Conservation (phyloP, 2,329 filamentous ascomycete genomes). For the Trichophyton simii region DNA sequence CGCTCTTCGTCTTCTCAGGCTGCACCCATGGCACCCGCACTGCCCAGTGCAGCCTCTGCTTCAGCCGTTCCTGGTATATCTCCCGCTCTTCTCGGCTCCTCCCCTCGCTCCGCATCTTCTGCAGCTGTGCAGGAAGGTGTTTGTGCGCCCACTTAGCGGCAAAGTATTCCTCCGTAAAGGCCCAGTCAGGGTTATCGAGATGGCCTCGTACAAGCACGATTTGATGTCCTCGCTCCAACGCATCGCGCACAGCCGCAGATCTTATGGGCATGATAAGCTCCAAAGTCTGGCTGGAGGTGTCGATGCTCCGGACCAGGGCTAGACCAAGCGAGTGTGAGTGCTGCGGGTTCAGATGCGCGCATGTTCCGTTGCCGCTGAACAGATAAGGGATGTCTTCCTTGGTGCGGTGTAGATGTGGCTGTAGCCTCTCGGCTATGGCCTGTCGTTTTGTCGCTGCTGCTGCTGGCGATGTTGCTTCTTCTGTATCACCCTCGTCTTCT, state of each 20-base stretch:
- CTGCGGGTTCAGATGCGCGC: slow-evolving; percentile 35
- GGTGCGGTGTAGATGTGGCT: slow-evolving; percentile 23
- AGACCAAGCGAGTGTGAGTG: slow-evolving; percentile 40
- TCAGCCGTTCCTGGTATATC: slow-evolving; percentile 16
- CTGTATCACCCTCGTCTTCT: neutral
- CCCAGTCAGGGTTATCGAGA: slow-evolving; percentile 35
- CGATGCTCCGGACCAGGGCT: slow-evolving; percentile 33
- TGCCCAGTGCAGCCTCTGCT: slow-evolving; percentile 25
- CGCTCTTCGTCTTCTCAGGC: slow-evolving; percentile 16
- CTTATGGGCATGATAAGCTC: slow-evolving; percentile 40
- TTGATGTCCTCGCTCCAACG: slow-evolving; percentile 23
- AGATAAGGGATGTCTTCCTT: slow-evolving; percentile 41
- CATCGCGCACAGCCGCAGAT: slow-evolving; percentile 18
- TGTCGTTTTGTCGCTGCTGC: neutral
- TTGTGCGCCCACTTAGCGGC: slow-evolving; percentile 27
- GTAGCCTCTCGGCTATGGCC: neutral
- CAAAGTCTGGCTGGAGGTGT: slow-evolving; percentile 28
- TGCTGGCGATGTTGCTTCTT: neutral
- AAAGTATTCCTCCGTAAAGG: slow-evolving; percentile 33
- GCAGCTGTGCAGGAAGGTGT: slow-evolving; percentile 17
- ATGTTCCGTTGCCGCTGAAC: slow-evolving; percentile 29
- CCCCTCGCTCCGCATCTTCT: slow-evolving; percentile 13
- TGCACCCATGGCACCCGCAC: slow-evolving; percentile 32
- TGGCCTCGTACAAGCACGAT: slow-evolving; percentile 39
- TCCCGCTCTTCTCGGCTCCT: slow-evolving; percentile 7